Percentiles rank a stretch among this genome's conserved stretches.
Evolutionary conservation across 805 yeast genomes (phyloP).

Genomic region (Wickerhamiella spandovensis): DNA sequence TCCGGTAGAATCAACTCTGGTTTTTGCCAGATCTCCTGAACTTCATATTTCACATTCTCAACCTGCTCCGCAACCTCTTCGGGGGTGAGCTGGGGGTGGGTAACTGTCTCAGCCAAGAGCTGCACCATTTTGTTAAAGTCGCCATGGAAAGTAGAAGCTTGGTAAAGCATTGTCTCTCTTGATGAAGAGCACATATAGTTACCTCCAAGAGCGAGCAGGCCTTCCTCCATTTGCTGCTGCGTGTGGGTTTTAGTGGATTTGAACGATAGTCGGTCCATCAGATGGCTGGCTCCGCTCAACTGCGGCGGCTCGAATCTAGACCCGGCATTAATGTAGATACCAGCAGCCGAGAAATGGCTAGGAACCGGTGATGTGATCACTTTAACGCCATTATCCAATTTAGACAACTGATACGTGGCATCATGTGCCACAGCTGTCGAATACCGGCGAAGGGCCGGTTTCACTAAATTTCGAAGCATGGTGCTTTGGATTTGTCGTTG

Average conservation of each 20-base stretch:
- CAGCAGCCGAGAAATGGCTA: constrained; percentile 83
- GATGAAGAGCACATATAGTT: constrained; percentile 88
- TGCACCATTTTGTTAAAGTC: constrained; percentile 72
- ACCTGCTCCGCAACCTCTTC: constrained; percentile 65
- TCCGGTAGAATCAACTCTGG: constrained; percentile 84
- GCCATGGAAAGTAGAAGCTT: constrained; percentile 82
- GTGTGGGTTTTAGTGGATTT: constrained; percentile 25
- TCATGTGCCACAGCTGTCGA: not conserved
- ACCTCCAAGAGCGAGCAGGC: constrained; percentile 74
- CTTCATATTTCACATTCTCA: constrained; percentile 64
- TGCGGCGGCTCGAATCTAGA: constrained; percentile 59
- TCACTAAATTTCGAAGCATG: not conserved
- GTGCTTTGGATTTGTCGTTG: too few relatives aligned
- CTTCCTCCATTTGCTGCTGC: constrained; percentile 61
- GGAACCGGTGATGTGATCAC: constrained; percentile 78
- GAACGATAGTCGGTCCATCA: constrained; percentile 73
- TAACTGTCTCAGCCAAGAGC: constrained; percentile 63
- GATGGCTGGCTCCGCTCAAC: constrained; percentile 65
- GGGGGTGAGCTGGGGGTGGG: constrained; percentile 51
- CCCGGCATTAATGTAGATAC: constrained; percentile 83
- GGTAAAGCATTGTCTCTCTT: constrained; percentile 84
- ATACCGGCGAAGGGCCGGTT: not conserved
- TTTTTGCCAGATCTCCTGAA: constrained; percentile 66
- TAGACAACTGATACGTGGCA: not conserved
- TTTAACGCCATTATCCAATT: constrained; percentile 58